Evolutionary conservation across 2,329 filamentous ascomycete species (phyloP).

Genomic region (Apiospora koreana): DNA sequence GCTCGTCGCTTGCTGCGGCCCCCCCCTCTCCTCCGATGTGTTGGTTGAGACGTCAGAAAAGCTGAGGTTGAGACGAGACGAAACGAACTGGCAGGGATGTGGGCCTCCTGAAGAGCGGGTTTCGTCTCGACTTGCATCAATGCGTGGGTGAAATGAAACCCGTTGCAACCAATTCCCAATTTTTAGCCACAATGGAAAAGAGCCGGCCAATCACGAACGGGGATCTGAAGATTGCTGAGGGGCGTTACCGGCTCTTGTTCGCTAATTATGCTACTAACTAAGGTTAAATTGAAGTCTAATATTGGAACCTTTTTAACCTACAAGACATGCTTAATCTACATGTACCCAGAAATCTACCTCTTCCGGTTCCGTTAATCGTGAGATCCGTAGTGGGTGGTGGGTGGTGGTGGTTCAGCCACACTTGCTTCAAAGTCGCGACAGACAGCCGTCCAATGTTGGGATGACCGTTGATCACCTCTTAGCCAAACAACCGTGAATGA

Average conservation of each 20-base stretch:
- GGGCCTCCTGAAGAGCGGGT: neutral
- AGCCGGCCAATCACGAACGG: neutral
- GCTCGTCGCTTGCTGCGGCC: neutral
- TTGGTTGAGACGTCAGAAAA: constrained; percentile 6
- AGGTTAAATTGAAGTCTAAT: constrained; percentile 1
- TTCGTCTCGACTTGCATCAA: constrained; percentile 4
- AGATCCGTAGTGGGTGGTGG: neutral
- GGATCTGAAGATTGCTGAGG: neutral
- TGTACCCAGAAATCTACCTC: too few species aligned
- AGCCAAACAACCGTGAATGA: neutral
- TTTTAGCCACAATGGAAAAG: neutral
- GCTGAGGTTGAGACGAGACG: constrained; percentile 4
- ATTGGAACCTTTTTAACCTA: neutral
- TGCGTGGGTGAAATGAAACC: neutral
- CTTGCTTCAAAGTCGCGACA: neutral
- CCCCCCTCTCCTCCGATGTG: too few species aligned
- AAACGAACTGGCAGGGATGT: neutral
- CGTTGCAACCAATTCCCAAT: neutral
- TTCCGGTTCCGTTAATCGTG: neutral
- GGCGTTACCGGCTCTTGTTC: neutral
- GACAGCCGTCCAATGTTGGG: too few species aligned
- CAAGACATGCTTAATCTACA: neutral
- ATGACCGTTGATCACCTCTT: too few species aligned
- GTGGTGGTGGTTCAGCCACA: neutral
- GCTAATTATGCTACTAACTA: neutral